Base-by-base conservation (phyloP, 2,329 filamentous ascomycete species). In the Aspergillus novofumigatus region DNA sequence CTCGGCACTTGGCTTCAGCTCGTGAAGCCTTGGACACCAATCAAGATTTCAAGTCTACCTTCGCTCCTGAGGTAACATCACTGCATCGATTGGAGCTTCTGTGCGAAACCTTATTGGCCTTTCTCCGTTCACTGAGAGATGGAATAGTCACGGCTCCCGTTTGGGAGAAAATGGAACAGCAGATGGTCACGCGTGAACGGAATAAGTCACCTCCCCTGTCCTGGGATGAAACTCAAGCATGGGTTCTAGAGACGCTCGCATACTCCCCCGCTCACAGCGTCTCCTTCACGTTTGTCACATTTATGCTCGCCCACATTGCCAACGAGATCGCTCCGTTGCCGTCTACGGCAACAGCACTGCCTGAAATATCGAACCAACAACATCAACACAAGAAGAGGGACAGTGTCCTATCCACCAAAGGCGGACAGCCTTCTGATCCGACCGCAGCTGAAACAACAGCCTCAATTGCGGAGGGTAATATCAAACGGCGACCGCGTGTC, bases 261-360 rank as follows among this genome's bases (percentile, higher is more conserved):
- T 78, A 83, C 1, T 82, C 85, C 0, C 89, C 91, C 0, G 87
- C 88, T 51, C 89, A 96, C 74, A 94, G 91, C 69, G 92, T 96
- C 55, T 89, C 89, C 0, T 96, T 97, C 67, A 89, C 96, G 2
- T 92, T 97, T 62, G 77, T 97, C 17, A 91, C 88, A 0, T 86
- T 90, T 8, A 92, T 92, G 74, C 80, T 97, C 10, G 80, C 81
- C 23, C 80, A 81, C 10, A 79, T 88, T 41, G 75, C 80, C 28
- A 77, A 78, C 35, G 85, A 88, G 65, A 72, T 86, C 6, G 75
- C 75, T 1, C 78, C 80, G 0, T 68, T 78, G 0, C 67, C 55
- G 28, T 67, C 69, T 6, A 59, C 63, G 1, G 52, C 64, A 7
- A 28, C 56, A 32, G 51, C 57, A 14, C 29, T 47, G 11, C 52